Conservation (phyloP, 257 asterid genomes). For the Solanum sejunctum region DNA sequence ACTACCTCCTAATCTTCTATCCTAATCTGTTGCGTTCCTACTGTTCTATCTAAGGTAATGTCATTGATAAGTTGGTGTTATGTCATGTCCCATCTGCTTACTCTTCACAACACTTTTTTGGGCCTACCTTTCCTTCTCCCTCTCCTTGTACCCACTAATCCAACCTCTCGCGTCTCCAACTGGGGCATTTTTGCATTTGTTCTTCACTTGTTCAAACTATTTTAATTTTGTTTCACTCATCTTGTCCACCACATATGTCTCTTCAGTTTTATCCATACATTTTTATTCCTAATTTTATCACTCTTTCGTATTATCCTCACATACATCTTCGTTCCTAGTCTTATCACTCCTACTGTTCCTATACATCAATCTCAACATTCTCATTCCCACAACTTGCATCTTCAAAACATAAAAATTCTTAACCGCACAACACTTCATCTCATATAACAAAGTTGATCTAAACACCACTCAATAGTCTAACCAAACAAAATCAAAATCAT, state of each 20-base stretch:
- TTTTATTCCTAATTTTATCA: not conserved
- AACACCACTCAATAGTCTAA: not conserved
- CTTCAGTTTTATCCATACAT: not conserved
- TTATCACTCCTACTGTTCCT: not conserved
- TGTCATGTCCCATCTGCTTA: not conserved
- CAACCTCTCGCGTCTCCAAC: not conserved
- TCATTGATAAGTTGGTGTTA: not conserved
- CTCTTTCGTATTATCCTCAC: not conserved
- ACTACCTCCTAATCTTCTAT: not conserved
- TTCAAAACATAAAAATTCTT: not conserved
- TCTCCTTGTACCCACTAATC: not conserved
- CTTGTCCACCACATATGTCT: not conserved
- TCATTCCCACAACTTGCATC: not conserved
- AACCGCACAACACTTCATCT: not conserved
- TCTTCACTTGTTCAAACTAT: not conserved
- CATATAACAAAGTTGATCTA: not conserved
- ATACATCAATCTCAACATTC: not conserved
- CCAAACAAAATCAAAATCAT: not conserved
- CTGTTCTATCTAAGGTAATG: not conserved
- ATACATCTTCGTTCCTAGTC: not conserved
- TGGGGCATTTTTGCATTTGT: not conserved
- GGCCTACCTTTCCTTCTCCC: not conserved
- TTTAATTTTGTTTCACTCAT: not conserved
- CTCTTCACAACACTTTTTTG: not conserved
- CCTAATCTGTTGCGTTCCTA: not conserved